These are phyloP conservation scores for Diddensiella transvaalensis DNA, from an alignment of 805 yeast species.

Conservation along the genomic window DNA sequence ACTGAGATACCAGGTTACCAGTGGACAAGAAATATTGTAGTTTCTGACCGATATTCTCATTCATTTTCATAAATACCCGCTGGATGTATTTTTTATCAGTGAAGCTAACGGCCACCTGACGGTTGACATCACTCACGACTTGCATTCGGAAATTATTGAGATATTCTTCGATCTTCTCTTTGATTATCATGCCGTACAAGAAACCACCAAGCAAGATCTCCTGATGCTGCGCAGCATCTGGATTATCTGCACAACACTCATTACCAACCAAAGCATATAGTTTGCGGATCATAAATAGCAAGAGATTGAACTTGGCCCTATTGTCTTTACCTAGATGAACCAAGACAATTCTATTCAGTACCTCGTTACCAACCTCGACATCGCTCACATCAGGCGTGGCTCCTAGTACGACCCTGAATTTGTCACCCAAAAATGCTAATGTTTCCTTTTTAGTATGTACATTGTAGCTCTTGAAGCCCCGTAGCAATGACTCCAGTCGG, in stretches of 20 bases:
- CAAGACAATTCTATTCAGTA: slow-evolving; percentile 75
- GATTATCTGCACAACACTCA: slow-evolving; percentile 94
- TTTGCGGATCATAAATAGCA: slow-evolving; percentile 93
- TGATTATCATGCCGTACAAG: slow-evolving; percentile 92
- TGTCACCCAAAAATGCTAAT: slow-evolving; percentile 91
- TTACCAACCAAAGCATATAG: slow-evolving; percentile 93
- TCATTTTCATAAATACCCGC: slow-evolving; percentile 70
- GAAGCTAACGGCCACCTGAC: slow-evolving; percentile 79
- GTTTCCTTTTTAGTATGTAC: slow-evolving; percentile 81
- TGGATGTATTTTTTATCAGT: slow-evolving; percentile 78
- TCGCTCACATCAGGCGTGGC: slow-evolving; percentile 87
- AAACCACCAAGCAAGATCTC: slow-evolving; percentile 94
- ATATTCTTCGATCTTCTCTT: slow-evolving; percentile 95
- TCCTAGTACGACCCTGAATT: slow-evolving; percentile 88
- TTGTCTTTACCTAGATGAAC: slow-evolving; percentile 67
- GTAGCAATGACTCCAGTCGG: slow-evolving; percentile 88
- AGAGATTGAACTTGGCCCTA: slow-evolving; percentile 78
- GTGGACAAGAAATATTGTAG: slow-evolving; percentile 92
- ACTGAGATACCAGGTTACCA: slow-evolving; percentile 94
- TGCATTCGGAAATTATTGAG: slow-evolving; percentile 68
- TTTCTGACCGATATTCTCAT: slow-evolving; percentile 93
- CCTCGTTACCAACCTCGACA: slow-evolving; percentile 84
- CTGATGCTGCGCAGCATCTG: slow-evolving; percentile 99
- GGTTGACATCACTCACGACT: slow-evolving; percentile 71
- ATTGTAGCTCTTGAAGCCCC: slow-evolving; percentile 80